These are phyloP conservation scores for Monosporascus sp. DNA, from an alignment of 2,329 filamentous ascomycete species.

Conservation along the genomic window DNA sequence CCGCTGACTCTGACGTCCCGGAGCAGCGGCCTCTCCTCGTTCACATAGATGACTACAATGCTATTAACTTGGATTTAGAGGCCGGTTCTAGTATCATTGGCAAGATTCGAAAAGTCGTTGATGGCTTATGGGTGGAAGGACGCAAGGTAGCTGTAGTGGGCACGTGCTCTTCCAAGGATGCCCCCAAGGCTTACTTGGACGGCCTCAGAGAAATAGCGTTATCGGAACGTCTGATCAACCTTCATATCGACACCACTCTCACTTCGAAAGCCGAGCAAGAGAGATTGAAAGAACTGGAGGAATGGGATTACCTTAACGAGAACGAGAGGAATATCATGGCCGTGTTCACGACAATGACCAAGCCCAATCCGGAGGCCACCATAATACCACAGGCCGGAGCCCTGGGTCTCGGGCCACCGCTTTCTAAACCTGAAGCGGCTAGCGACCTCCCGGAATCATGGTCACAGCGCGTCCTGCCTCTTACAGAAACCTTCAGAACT, in stretches of 20 bases:
- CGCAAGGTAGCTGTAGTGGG: slow-evolving; percentile 73
- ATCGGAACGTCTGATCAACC: slow-evolving; percentile 29
- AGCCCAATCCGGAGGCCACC: slow-evolving; percentile 2
- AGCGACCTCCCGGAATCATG: slow-evolving; percentile 8
- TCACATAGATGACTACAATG: slow-evolving; percentile 75
- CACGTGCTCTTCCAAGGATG: slow-evolving; percentile 59
- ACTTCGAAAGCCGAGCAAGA: neutral
- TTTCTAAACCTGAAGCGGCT: neutral
- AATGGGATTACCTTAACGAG: slow-evolving; percentile 17
- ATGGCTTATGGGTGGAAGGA: slow-evolving; percentile 66
- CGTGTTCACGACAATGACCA: slow-evolving; percentile 19
- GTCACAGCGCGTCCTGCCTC: slow-evolving; percentile 14
- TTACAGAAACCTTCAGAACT: slow-evolving; percentile 22
- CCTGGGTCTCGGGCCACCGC: slow-evolving; percentile 11
- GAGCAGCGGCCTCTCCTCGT: slow-evolving; percentile 58
- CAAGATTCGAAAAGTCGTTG: slow-evolving; percentile 66
- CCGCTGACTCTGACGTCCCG: slow-evolving; percentile 32
- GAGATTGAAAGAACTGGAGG: slow-evolving; percentile 6
- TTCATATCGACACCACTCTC: slow-evolving; percentile 5
- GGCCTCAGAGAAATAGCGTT: slow-evolving; percentile 35
- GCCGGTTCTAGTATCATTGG: slow-evolving; percentile 61
- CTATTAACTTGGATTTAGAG: slow-evolving; percentile 65
- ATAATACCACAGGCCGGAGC: slow-evolving; percentile 1
- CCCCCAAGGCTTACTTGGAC: slow-evolving; percentile 36
- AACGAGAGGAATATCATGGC: slow-evolving; percentile 24